Evolutionary conservation across 1,284 basidiomycete genomes (phyloP), one percentile per base, ranked within the genome.

Genomic region (Malassezia arunalokei): DNA sequence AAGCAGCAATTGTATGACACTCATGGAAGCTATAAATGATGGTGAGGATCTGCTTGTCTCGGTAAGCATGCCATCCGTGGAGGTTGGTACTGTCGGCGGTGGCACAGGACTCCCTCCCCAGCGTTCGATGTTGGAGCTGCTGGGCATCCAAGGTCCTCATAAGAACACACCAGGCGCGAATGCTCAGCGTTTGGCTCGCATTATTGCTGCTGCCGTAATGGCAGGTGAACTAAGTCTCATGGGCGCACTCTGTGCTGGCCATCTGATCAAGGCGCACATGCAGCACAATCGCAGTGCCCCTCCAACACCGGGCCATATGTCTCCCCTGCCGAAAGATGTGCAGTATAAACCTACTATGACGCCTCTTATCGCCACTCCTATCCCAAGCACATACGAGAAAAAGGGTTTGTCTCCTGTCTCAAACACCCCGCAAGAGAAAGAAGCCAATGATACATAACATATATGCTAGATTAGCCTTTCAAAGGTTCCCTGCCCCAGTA

Each of bases 1-100:
- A 78, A 91, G 87, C 59, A 92, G 89, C 47, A 92, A 88, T 74
- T 99, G 94, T 76, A 95, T 99, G 78, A 98, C 91, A 6, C 77
- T 94, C 46, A 96, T 96, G 91, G 94, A 99, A 75, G 83, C 90
- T 14, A 83, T 82, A 39, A 95, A 95, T 76, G 81, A 85, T 62
- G 89, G 84, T 52, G 78, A 87, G 66, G 94, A 99, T 73, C 79
- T 98, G 5, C 80, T 96, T 49, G 60, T 73, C 43, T 67, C 67
- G 3, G 66, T 69, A 8, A 65, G 63, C 39, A 72, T 73, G 72
- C 71, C 71, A 6, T 70, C 65, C 38, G 73, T 74, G 49, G 73
- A 73, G 45, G 73, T 73, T 14, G 73, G 73, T n/a, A 98, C 92
- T 24, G 84, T 98, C 35, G 92, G 92, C 35, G 92, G 92, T 40